Evolutionary conservation across 2,329 filamentous ascomycete species (phyloP).

Genomic region (Akanthomyces uredinophilus): DNA sequence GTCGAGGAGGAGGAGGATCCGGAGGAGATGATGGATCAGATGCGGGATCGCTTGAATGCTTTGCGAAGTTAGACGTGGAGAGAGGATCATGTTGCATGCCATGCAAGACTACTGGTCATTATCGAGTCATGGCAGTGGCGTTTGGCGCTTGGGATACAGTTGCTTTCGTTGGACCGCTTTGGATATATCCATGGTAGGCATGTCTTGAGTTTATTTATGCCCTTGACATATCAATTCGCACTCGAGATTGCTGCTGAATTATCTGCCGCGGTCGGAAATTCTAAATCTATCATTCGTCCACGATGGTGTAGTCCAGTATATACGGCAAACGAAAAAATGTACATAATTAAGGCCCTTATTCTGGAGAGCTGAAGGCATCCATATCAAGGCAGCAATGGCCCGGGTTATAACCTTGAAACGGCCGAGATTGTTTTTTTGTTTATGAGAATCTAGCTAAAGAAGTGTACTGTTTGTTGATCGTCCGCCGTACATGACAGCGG

Average conservation of each 20-base stretch:
- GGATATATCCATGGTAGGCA: not conserved
- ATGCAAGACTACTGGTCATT: not conserved
- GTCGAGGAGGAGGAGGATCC: conserved; percentile 75
- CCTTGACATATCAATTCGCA: too few species aligned
- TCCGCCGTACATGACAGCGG: too few species aligned
- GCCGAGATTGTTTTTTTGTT: too few species aligned
- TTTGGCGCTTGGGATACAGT: conserved; percentile 11
- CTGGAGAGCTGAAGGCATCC: too few species aligned
- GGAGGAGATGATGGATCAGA: conserved; percentile 87
- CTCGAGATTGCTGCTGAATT: too few species aligned
- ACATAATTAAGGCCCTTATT: too few species aligned
- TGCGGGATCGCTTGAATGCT: conserved; percentile 86
- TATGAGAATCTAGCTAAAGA: too few species aligned
- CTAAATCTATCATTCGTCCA: not conserved
- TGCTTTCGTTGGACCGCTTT: not conserved
- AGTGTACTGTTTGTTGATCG: too few species aligned
- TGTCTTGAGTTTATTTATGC: not conserved
- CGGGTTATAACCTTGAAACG: too few species aligned
- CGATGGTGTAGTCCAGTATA: not conserved
- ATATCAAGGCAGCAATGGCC: too few species aligned
- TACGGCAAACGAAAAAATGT: too few species aligned
- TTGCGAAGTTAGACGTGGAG: conserved; percentile 66
- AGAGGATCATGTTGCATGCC: not conserved
- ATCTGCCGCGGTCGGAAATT: too few species aligned
- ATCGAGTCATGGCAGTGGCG: not conserved